Conservation (phyloP, 768 basidiomycete genomes). For the Suillus decipiens region DNA sequence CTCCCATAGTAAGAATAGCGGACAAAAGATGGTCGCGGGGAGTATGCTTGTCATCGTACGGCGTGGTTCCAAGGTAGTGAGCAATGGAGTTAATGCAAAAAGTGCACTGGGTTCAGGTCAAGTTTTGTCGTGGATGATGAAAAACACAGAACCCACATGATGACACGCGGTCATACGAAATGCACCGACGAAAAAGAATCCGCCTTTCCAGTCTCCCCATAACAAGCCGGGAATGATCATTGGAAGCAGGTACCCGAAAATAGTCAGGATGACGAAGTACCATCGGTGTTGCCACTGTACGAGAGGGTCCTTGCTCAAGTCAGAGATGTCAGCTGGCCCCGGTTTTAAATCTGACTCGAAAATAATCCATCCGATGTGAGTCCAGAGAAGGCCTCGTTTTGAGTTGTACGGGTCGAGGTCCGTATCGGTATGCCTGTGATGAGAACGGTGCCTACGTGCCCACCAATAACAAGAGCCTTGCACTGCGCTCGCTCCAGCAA, state of each 20-base stretch:
- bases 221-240: conserved; percentile 65
- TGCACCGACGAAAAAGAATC: conserved; percentile 75
- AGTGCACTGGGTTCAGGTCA: conserved; percentile 55
- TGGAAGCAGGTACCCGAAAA: conserved; percentile 74
- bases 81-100: conserved; percentile 91
- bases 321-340: conserved; percentile 73
- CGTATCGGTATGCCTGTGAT: conserved; percentile 85
- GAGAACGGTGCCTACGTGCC: conserved; percentile 80
- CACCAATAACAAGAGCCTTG: conserved; percentile 90
- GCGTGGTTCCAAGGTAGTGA: conserved; percentile 78
- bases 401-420: conserved; percentile 86
- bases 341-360: conserved; percentile 71
- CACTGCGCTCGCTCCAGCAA: conserved; percentile 79
- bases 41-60: conserved; percentile 79
- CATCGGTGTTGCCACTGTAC: conserved; percentile 78
- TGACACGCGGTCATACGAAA: conserved; percentile 74
- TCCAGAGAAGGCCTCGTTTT: conserved; percentile 74
- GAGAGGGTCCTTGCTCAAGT: conserved; percentile 67
- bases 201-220: conserved; percentile 79
- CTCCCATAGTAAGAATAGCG: conserved; percentile 76
- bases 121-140: neutral
- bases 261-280: conserved; percentile 61
- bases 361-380: conserved; percentile 85
- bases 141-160: conserved; percentile 55
- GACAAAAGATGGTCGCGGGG: conserved; percentile 81